phyloP scores from a whole-genome alignment of 495 filamentous ascomycete genomes.

The Lasiosphaeria hispida region DNA sequence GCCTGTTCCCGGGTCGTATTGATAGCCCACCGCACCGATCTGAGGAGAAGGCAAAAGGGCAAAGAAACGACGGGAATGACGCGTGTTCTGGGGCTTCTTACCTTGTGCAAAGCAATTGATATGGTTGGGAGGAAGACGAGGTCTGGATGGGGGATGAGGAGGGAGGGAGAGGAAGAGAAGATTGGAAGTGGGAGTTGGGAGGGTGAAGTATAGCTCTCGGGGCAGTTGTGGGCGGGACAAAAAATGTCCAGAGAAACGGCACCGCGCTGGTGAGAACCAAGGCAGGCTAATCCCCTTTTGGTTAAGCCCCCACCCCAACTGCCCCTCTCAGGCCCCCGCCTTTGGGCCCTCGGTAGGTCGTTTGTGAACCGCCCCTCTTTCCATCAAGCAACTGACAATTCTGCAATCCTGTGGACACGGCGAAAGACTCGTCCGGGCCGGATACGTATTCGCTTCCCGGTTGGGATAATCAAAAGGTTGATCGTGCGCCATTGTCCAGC shows the following conservation, averaged over 20 bases:
- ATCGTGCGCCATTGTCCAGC: too few relatives aligned
- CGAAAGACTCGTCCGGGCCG: too few relatives aligned
- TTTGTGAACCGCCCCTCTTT: neutral
- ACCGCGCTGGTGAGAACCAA: neutral
- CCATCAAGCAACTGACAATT: too few relatives aligned
- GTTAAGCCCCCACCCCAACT: slow-evolving; percentile 6
- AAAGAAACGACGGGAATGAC: too few relatives aligned
- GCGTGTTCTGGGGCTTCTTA: neutral
- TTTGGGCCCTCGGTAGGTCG: neutral
- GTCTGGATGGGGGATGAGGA: neutral
- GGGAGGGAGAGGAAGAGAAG: neutral
- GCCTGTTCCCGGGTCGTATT: neutral
- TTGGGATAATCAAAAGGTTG: too few relatives aligned
- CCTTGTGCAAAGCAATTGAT: neutral
- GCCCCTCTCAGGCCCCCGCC: slow-evolving; percentile 1
- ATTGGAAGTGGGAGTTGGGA: slow-evolving; percentile 3
- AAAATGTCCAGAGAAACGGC: neutral
- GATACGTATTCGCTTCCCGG: too few relatives aligned
- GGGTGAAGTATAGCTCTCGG: neutral
- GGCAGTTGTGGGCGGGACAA: slow-evolving; percentile 10
- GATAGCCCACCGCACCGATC: too few relatives aligned
- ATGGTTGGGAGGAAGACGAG: neutral
- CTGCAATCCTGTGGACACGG: too few relatives aligned
- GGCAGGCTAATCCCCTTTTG: slow-evolving; percentile 6
- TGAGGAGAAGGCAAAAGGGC: too few relatives aligned